Conservation (phyloP, 1,284 basidiomycete genomes). For the Ceraceosorus bombacis region DNA sequence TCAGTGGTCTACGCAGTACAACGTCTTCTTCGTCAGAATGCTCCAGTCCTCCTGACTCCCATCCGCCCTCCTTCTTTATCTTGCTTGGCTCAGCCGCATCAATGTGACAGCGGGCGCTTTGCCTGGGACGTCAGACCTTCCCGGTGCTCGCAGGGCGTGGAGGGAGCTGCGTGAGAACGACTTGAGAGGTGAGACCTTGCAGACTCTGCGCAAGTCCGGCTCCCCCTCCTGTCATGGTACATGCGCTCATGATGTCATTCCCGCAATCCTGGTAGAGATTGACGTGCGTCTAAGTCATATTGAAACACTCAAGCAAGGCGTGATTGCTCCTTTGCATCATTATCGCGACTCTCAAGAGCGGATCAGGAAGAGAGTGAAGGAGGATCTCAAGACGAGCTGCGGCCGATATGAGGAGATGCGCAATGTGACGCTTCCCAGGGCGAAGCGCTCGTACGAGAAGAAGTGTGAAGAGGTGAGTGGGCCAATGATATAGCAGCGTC, state of each 20-base stretch:
- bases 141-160: slow-evolving; percentile 28
- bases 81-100: neutral
- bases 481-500: neutral
- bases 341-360: slow-evolving; percentile 40
- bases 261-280: slow-evolving; percentile 17
- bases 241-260: neutral
- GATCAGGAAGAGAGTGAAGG: slow-evolving; percentile 35
- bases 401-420: slow-evolving; percentile 43
- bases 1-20: slow-evolving; percentile 7
- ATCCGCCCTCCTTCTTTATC: neutral
- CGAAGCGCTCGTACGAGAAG: slow-evolving; percentile 36
- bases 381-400: slow-evolving; percentile 32
- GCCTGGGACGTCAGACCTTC: slow-evolving; percentile 10
- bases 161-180: slow-evolving; percentile 33
- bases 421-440: slow-evolving; percentile 27
- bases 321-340: slow-evolving; percentile 33
- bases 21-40: no score
- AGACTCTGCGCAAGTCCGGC: no score
- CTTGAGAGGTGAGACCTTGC: slow-evolving; percentile 13
- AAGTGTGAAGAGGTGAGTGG: slow-evolving; percentile 33
- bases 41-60: no score
- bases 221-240: neutral
- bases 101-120: neutral
- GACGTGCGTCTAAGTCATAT: slow-evolving; percentile 33
- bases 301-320: slow-evolving; percentile 23